Evolutionary conservation across 2,329 filamentous ascomycete species (phyloP), one percentile per base, ranked within the genome.

Genomic region (Tolypocladium paradoxum): DNA sequence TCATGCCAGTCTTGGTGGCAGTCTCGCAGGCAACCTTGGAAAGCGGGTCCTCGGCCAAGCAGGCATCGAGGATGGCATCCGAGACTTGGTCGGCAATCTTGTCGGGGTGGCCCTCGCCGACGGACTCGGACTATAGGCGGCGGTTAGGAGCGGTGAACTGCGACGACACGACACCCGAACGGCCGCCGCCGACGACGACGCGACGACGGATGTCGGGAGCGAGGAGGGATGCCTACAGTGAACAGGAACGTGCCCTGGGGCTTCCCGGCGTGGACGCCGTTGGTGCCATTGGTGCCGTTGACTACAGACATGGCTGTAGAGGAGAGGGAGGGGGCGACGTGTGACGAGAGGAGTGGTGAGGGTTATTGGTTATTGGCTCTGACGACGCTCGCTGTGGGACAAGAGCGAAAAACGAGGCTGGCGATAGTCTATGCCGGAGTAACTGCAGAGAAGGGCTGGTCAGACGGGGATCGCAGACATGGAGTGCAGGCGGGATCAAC

Each of bases 1-100:
- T 82, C 93, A 99, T 88, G 75, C 93, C 93, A 64, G 93, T 99
- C 88, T 99, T 99, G 79, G 93, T 96, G 68, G 93, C 93, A 63
- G 92, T 96, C 82, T 99, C 93, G 76, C 93, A 99, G 72, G 93
- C 93, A 65, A 97, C 87, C 83, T 97, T 99, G 80, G 93, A 97
- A 70, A 96, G 84, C 62, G 92, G 92, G 73, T 99, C 93, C 75
- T 93, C 87, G 59, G 80, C 79, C 69, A 99, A 80, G 79, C 93
- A 97, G 77, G 93, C 93, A 81, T 99, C 93, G 78, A 99, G 91
- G 68, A 99, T 83, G 66, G 93, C 92, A 78, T 99, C 93, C 59
- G 92, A 97, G 69, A 97, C 89, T 80, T 99, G 93, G 73, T 99
- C 93, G 73, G 88, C 89, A 71, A 96, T 96, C 87, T 96, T 96